phyloP scores from a whole-genome alignment of 2,329 filamentous ascomycete genomes.

The Clarireedia paspali region DNA sequence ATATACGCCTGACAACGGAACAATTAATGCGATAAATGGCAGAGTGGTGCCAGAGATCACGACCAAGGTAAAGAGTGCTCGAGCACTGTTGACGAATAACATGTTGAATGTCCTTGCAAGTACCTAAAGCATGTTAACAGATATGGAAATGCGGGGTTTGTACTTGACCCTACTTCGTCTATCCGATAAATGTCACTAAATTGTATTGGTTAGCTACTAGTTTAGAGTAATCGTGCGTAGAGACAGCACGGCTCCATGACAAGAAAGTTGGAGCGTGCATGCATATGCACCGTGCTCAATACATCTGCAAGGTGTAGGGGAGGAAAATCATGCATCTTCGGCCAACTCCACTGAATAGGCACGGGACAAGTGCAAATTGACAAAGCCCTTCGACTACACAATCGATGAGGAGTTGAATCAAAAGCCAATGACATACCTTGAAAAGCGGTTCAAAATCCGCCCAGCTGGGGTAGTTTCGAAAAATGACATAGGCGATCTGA shows the following conservation, averaged over 20 bases:
- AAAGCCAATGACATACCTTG: constrained; percentile 50
- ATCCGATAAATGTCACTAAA: constrained; percentile 44
- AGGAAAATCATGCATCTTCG: not conserved
- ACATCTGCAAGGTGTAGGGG: not conserved
- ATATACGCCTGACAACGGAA: constrained; percentile 76
- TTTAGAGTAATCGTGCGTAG: not conserved
- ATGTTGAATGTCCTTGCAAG: constrained; percentile 97
- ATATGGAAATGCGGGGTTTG: constrained; percentile 5
- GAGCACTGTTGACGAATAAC: constrained; percentile 71
- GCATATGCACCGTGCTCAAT: not conserved
- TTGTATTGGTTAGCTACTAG: constrained; percentile 1
- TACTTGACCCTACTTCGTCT: constrained; percentile 23
- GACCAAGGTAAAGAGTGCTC: constrained; percentile 73
- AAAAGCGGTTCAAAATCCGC: constrained; percentile 95
- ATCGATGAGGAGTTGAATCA: not conserved
- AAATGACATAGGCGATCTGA: constrained; percentile 96
- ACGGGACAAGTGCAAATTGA: not conserved
- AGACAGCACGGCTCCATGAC: no score
- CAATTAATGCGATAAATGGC: constrained; percentile 68
- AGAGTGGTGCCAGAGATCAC: constrained; percentile 81
- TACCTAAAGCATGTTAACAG: constrained; percentile 77
- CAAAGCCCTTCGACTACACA: no score
- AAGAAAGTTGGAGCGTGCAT: not conserved
- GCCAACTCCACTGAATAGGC: not conserved
- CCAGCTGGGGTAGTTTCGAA: constrained; percentile 78